phyloP scores from a whole-genome alignment of 73 alveolate genomes.

The Effrenium voratum region DNA sequence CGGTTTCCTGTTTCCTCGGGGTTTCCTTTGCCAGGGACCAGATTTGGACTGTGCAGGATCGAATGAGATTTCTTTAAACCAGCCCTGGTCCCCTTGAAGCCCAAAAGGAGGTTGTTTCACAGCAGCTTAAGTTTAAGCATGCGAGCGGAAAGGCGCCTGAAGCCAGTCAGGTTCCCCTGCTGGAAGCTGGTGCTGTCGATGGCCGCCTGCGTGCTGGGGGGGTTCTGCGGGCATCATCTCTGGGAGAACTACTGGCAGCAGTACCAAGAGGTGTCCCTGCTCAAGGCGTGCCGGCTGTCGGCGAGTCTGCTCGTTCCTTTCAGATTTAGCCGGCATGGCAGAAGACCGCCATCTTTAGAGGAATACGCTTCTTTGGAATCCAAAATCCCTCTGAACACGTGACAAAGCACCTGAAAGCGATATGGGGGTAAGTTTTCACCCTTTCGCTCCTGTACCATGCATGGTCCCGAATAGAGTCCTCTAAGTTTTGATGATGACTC shows the following conservation, averaged over 20 bases:
- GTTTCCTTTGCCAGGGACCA: neutral
- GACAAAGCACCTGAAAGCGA: too few relatives aligned
- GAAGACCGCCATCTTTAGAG: neutral
- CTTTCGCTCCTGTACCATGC: too few relatives aligned
- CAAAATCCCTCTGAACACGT: too few relatives aligned
- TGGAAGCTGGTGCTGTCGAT: conserved; percentile 48
- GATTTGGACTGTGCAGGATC: neutral
- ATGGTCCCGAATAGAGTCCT: too few relatives aligned
- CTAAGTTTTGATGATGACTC: too few relatives aligned
- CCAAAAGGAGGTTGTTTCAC: too few relatives aligned
- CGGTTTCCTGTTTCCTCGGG: neutral
- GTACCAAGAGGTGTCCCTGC: conserved; percentile 60
- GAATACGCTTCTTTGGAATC: too few relatives aligned
- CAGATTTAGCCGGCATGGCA: neutral
- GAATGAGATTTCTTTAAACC: neutral
- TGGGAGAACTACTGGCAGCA: conserved; percentile 87
- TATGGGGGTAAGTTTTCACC: too few relatives aligned
- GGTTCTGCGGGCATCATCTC: conserved; percentile 63
- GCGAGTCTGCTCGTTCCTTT: neutral
- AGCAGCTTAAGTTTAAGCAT: too few relatives aligned
- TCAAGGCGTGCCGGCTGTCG: neutral
- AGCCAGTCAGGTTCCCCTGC: conserved; percentile 73
- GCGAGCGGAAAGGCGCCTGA: too few relatives aligned
- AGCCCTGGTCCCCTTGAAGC: too few relatives aligned
- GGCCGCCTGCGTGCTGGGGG: conserved; percentile 28